phyloP scores from a whole-genome alignment of 2,329 filamentous ascomycete genomes.

The Fusarium sp. region DNA sequence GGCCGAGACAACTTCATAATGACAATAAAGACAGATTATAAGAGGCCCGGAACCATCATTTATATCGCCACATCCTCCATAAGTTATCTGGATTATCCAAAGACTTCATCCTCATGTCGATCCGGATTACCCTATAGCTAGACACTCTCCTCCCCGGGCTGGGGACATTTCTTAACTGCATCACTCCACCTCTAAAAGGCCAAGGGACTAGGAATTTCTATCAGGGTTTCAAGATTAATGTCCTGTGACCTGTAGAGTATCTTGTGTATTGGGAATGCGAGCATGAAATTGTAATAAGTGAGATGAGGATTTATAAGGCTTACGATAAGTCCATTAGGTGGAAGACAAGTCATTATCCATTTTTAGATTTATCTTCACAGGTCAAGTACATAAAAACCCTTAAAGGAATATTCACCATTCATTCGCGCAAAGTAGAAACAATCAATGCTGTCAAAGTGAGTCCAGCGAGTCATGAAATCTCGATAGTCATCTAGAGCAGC shows the following conservation, averaged over 20 bases:
- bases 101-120: background rate
- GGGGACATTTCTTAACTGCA: background rate
- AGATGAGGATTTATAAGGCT: background rate
- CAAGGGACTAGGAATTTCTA: background rate
- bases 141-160: background rate
- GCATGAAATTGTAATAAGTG: background rate
- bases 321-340: background rate
- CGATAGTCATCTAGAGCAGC: background rate
- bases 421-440: too few relatives aligned
- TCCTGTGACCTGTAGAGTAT: too few relatives aligned
- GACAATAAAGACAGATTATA: background rate
- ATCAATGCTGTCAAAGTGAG: background rate
- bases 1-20: background rate
- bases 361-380: background rate
- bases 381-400: background rate
- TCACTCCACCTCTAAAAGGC: background rate
- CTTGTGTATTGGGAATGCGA: background rate
- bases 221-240: background rate
- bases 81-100: background rate
- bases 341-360: background rate
- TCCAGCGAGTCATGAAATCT: background rate
- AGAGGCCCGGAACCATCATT: background rate
- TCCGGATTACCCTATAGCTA: background rate
- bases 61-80: background rate
- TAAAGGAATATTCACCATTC: background rate